These are phyloP conservation scores for Podila clonocystis DNA, from an alignment of 192 early-diverging fungal species.

Conservation along the genomic window DNA sequence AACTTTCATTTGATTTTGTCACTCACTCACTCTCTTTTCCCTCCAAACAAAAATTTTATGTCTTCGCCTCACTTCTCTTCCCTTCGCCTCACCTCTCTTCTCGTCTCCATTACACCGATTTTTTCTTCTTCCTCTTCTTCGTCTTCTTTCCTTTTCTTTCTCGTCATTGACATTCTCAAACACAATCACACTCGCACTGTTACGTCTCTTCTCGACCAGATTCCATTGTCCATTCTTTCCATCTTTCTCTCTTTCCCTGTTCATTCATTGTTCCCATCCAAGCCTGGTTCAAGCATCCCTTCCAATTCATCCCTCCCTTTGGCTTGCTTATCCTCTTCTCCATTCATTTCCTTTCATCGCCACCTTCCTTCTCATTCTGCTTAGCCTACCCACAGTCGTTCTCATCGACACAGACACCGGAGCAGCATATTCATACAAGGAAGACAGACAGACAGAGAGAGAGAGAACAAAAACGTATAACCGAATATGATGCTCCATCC, in stretches of 20 bases:
- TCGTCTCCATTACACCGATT: no score
- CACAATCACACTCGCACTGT: not conserved
- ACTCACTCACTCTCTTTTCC: no score
- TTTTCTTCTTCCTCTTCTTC: no score
- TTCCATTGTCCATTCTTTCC: not conserved
- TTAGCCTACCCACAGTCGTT: not conserved
- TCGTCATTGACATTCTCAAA: not conserved
- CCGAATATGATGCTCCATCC: slow-evolving; percentile 49
- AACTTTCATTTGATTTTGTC: no score
- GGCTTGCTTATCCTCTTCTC: not conserved
- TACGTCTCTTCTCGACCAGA: not conserved
- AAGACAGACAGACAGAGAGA: not conserved
- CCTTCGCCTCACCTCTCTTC: no score
- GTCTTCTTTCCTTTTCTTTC: no score
- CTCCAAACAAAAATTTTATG: no score
- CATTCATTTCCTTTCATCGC: not conserved
- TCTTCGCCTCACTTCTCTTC: no score
- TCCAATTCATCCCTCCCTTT: not conserved
- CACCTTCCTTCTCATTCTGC: not conserved
- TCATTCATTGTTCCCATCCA: not conserved
- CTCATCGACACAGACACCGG: not conserved
- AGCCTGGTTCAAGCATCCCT: not conserved
- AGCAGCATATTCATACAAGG: no score
- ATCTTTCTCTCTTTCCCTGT: not conserved
- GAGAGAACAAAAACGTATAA: not conserved